Evolutionary conservation across 1,284 basidiomycete species (phyloP), one percentile per base, ranked within the genome.

Genomic region (Leccinum subfulvum): DNA sequence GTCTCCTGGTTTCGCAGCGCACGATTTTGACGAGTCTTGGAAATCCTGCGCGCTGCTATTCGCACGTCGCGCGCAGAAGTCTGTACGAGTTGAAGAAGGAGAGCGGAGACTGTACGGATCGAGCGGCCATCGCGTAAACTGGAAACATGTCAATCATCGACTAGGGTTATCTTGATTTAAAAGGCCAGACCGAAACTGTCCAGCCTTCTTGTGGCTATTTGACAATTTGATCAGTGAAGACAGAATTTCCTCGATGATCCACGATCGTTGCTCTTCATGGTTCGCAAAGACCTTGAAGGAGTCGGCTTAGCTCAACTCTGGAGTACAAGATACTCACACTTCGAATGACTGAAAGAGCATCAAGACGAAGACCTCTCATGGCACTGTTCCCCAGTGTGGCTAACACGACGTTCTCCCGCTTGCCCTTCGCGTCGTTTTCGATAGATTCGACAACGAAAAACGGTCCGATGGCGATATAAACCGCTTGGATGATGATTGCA

Each of bases 201-300:
- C 90, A 47, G 92, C 90, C 66, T 91, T 90, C 71, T 92, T 90
- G 71, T 94, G 95, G 54, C 89, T 86, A 68, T 97, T 95, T 0
- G 93, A 93, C 8, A 97, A 81, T 74, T 92, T 95, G 67, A 94
- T 94, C 56, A 98, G 79, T 0, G 93, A 95, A 3, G 88, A 86
- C 18, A 99, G 75, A 35, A 98, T 95, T 75, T 98, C 97, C 73
- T 98, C 95, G 21, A 99, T 90, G 66, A 98, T 97, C 95, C 95
- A 98, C 1, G 89, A 86, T 1, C 97, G 82, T 75, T 99, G 97
- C 44, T 90, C 88, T 63, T 92, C 88, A 67, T 97, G 89, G 65
- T 89, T 90, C 7, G 94, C 92, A 71, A 98, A 98, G 33, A 97
- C 89, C 89, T 94, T 70, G 26, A 58, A 56, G 51, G 53, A 18